Evolutionary conservation across 305 asterid species (phyloP).

Genomic region (Fraxinus nigra): DNA sequence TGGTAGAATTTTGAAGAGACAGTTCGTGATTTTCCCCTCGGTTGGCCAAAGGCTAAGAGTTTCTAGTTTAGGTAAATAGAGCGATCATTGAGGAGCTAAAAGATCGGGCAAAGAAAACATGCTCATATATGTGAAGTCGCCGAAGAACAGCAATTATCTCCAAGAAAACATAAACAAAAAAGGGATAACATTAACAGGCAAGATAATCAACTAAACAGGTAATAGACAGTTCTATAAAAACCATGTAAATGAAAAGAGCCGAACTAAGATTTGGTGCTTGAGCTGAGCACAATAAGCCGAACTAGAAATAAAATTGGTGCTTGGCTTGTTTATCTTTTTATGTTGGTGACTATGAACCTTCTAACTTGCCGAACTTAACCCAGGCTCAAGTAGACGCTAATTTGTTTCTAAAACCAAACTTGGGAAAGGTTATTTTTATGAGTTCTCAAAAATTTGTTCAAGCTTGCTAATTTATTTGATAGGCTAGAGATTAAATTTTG

Average conservation of each 20-base stretch:
- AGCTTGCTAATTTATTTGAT: not conserved
- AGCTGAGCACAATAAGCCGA: not conserved
- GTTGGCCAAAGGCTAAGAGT: not conserved
- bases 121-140: not conserved
- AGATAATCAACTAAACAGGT: not conserved
- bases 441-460: not conserved
- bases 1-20: not conserved
- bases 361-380: not conserved
- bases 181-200: not conserved
- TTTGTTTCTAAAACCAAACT: not conserved
- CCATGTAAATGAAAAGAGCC: not conserved
- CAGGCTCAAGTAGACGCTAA: not conserved
- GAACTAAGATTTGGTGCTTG: not conserved
- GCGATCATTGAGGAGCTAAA: not conserved
- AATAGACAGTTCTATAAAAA: not conserved
- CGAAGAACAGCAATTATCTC: not conserved
- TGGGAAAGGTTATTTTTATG: not conserved
- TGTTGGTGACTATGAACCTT: not conserved
- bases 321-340: not conserved
- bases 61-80: not conserved
- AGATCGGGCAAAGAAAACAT: not conserved
- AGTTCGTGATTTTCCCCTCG: not conserved
- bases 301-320: not conserved
- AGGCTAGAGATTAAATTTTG: not conserved
- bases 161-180: not conserved